Conservation (phyloP, 495 filamentous ascomycete genomes). For the Penicillium lividum region DNA sequence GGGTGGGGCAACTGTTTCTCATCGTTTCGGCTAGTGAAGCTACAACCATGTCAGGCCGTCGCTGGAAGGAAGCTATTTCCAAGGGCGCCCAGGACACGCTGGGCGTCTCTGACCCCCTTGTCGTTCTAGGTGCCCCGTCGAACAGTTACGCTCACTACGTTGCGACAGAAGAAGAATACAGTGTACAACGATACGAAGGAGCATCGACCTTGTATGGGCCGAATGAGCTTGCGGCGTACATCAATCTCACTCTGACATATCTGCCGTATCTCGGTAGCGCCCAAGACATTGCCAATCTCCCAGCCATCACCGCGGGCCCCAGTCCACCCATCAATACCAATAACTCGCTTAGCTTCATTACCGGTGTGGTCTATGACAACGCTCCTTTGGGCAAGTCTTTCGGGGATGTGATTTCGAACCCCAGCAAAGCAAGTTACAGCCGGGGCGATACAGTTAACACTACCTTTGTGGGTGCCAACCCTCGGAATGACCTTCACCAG, state of each 20-base stretch:
- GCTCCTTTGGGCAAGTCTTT: constrained; percentile 69
- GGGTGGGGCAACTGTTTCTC: constrained; percentile 85
- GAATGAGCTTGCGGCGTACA: constrained; percentile 86
- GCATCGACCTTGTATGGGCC: constrained; percentile 93
- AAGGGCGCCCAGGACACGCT: constrained; percentile 52
- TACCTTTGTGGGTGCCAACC: constrained; percentile 86
- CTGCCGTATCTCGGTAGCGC: constrained; percentile 63
- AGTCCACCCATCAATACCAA: constrained; percentile 83
- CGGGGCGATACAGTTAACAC: constrained; percentile 59
- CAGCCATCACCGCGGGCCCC: constrained; percentile 56
- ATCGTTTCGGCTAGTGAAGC: constrained; percentile 89
- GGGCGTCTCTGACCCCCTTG: constrained; percentile 57
- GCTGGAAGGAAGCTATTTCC: constrained; percentile 84
- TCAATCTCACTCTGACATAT: constrained; percentile 76
- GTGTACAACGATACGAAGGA: constrained; percentile 90
- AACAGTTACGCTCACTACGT: constrained; percentile 98
- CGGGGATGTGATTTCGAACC: constrained; percentile 70
- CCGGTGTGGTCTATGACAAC: constrained; percentile 74
- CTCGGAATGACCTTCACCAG: constrained; percentile 79
- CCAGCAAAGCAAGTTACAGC: constrained; percentile 48
- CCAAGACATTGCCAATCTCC: constrained; percentile 43
- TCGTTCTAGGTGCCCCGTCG: constrained; percentile 89
- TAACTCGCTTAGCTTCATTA: constrained; percentile 76
- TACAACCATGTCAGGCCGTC: constrained; percentile 90
- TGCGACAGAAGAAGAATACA: constrained; percentile 88